Conservation (phyloP, 805 yeast genomes). For the Wickerhamomyces rabaulensis region DNA sequence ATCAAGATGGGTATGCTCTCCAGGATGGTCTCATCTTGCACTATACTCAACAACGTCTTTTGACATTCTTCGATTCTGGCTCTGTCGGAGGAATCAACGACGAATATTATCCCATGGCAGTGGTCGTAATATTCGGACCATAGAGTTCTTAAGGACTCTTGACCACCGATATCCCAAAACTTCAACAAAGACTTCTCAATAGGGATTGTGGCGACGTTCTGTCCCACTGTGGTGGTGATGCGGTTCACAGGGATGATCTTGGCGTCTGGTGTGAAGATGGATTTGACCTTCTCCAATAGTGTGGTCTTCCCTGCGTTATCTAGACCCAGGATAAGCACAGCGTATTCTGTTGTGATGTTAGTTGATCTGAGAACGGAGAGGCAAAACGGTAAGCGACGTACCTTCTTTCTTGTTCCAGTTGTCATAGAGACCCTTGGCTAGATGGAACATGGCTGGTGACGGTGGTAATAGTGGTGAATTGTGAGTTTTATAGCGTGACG, state of each 20-base stretch:
- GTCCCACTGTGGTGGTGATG: conserved; percentile 93
- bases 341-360: conserved; percentile 43
- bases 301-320: conserved; percentile 98
- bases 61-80: conserved; percentile 80
- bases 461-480: neutral
- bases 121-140: conserved; percentile 85
- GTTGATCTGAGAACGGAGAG: neutral
- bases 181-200: conserved; percentile 45
- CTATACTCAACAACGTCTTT: conserved; percentile 48
- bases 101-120: conserved; percentile 88
- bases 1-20: conserved; percentile 86
- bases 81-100: conserved; percentile 87
- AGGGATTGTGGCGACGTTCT: conserved; percentile 53
- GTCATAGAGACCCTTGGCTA: conserved; percentile 55
- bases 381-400: conserved; percentile 15
- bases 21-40: conserved; percentile 47
- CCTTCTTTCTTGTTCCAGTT: conserved; percentile 54
- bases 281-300: conserved; percentile 60
- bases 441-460: conserved; percentile 62
- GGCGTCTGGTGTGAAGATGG: conserved; percentile 41
- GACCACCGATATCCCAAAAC: conserved; percentile 98
- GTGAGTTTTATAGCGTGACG: neutral
- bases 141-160: conserved; percentile 71
- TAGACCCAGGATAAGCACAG: conserved; percentile 77
- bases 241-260: conserved; percentile 48